phyloP scores from a whole-genome alignment of 2,329 filamentous ascomycete genomes.

The Colletotrichum orchidophilum region DNA sequence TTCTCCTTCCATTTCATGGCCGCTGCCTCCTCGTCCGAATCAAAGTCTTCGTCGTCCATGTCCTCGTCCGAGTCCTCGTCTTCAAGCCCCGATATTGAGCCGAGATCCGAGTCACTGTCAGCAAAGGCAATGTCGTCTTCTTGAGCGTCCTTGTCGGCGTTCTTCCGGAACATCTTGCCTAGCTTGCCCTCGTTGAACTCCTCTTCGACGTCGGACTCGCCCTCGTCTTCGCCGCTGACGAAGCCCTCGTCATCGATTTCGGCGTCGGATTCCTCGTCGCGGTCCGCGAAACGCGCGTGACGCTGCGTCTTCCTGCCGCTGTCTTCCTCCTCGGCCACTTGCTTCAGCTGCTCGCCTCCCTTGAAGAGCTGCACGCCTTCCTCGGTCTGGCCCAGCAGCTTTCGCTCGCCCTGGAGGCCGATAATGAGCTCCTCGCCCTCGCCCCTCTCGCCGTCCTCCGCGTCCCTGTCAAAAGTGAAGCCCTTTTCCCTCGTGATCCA shows the following conservation, averaged over 20 bases:
- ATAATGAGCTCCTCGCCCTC: slow-evolving; percentile 96
- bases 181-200: slow-evolving; percentile 69
- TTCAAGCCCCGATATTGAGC: slow-evolving; percentile 76
- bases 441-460: slow-evolving; percentile 79
- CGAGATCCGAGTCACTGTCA: slow-evolving; percentile 95
- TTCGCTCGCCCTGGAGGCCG: slow-evolving; percentile 83
- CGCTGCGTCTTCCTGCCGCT: slow-evolving; percentile 69
- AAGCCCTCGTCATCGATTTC: slow-evolving; percentile 62
- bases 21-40: slow-evolving; percentile 75
- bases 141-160: slow-evolving; percentile 59
- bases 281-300: slow-evolving; percentile 65
- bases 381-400: slow-evolving; percentile 82
- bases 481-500: slow-evolving; percentile 81
- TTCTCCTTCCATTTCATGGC: slow-evolving; percentile 89
- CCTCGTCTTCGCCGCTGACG: slow-evolving; percentile 62
- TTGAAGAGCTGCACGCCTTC: slow-evolving; percentile 87
- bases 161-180: slow-evolving; percentile 68
- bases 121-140: slow-evolving; percentile 87
- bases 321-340: slow-evolving; percentile 62
- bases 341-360: slow-evolving; percentile 74
- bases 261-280: slow-evolving; percentile 61
- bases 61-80: slow-evolving; percentile 52
- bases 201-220: slow-evolving; percentile 60
- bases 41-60: slow-evolving; percentile 60
- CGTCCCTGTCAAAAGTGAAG: slow-evolving; percentile 77